These are phyloP conservation scores for Saitozyma sp. DNA, from an alignment of 768 basidiomycete genomes.

Conservation along the genomic window DNA sequence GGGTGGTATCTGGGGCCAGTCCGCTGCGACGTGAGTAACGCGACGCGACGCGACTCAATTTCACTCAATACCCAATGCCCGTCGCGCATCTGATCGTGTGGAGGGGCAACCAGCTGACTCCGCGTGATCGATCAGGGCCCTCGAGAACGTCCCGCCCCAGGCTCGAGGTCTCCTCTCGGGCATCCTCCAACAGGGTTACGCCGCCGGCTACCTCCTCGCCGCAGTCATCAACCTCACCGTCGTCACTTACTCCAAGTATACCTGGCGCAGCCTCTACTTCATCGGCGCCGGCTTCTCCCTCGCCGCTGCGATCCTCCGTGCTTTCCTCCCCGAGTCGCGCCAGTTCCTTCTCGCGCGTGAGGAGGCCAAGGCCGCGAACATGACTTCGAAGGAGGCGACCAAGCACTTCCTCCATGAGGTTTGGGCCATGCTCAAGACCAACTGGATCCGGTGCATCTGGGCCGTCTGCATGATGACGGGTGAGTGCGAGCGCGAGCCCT, in stretches of 20 bases:
- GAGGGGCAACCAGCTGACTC: too few relatives aligned
- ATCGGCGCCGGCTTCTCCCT: slow-evolving; percentile 68
- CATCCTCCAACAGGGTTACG: slow-evolving; percentile 78
- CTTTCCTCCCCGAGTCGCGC: slow-evolving; percentile 73
- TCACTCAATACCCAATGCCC: too few relatives aligned
- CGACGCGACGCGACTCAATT: too few relatives aligned
- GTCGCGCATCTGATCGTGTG: too few relatives aligned
- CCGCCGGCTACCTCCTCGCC: slow-evolving; percentile 79
- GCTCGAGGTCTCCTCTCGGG: slow-evolving; percentile 82
- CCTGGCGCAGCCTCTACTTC: slow-evolving; percentile 84
- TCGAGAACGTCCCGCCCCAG: slow-evolving; percentile 86
- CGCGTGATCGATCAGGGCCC: slow-evolving; percentile 26
- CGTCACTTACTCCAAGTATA: slow-evolving; percentile 53
- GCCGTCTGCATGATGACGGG: slow-evolving; percentile 76
- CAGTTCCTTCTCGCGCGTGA: slow-evolving; percentile 65
- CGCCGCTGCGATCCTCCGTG: slow-evolving; percentile 68
- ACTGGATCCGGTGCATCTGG: slow-evolving; percentile 79
- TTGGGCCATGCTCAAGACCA: slow-evolving; percentile 71
- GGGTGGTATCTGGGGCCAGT: slow-evolving; percentile 72
- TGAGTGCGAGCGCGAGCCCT: slow-evolving; percentile 11
- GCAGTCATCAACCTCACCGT: slow-evolving; percentile 74
- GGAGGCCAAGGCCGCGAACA: slow-evolving; percentile 57
- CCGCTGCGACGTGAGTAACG: slow-evolving; percentile 53
- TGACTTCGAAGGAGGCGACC: slow-evolving; percentile 60
- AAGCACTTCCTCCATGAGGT: slow-evolving; percentile 72